Conservation (phyloP, 441 rosid species). For the Populus hybrid region DNA sequence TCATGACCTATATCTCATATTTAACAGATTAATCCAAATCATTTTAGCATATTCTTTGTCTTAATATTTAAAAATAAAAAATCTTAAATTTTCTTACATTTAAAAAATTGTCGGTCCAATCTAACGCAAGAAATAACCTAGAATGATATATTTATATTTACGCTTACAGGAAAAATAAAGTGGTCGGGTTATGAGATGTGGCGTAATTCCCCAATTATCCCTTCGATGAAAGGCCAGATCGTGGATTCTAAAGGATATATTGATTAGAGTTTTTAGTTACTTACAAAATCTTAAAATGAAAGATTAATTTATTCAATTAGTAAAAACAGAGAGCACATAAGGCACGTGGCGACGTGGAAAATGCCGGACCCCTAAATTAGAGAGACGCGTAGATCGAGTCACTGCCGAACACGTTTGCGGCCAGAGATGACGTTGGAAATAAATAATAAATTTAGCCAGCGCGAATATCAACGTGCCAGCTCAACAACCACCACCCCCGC, state of each 20-base stretch:
- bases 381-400: slow-evolving; percentile 46
- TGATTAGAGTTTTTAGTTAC: slow-evolving; percentile 16
- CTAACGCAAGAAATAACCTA: too few species aligned
- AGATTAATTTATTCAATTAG: neutral
- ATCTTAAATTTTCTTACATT: too few species aligned
- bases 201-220: slow-evolving; percentile 7
- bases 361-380: slow-evolving; percentile 33
- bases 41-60: too few species aligned
- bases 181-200: slow-evolving; percentile 1
- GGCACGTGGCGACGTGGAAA: slow-evolving; percentile 63
- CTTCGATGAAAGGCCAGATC: slow-evolving; percentile 11
- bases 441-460: slow-evolving; percentile 46
- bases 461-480: slow-evolving; percentile 64
- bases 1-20: too few species aligned
- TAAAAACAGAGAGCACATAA: slow-evolving; percentile 53
- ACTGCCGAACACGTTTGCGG: slow-evolving; percentile 61
- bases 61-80: too few species aligned
- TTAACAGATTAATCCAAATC: too few species aligned
- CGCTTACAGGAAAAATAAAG: neutral
- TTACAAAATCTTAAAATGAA: slow-evolving; percentile 21
- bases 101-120: too few species aligned
- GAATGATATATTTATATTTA: neutral
- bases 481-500: slow-evolving; percentile 52
- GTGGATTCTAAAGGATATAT: slow-evolving; percentile 46
- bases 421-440: slow-evolving; percentile 33